phyloP scores from a whole-genome alignment of 192 early-diverging fungal species.

The Dispira simplex region DNA sequence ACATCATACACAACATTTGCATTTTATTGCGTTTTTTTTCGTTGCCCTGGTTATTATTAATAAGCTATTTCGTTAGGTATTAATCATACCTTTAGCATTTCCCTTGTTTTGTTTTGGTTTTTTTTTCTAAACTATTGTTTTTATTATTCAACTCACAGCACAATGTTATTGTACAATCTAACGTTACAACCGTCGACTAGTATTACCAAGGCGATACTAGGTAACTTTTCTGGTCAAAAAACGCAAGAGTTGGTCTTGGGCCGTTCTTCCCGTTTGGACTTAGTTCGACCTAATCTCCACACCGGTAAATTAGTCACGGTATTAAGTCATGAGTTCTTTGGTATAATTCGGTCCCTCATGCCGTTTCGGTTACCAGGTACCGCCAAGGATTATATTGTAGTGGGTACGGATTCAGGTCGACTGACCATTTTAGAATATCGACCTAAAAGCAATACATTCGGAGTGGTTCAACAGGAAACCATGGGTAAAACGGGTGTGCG shows the following conservation, averaged over 20 bases:
- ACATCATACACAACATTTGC: no score
- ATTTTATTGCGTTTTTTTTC: no score
- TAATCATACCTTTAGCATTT: no score
- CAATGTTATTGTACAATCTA: slow-evolving; percentile 77
- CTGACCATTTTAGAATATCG: slow-evolving; percentile 86
- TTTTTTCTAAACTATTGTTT: no score
- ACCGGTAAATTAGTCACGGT: slow-evolving; percentile 66
- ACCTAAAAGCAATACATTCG: slow-evolving; percentile 49
- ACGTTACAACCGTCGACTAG: slow-evolving; percentile 70
- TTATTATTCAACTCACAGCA: neutral
- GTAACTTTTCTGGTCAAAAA: slow-evolving; percentile 86
- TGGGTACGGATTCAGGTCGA: slow-evolving; percentile 82
- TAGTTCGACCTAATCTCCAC: slow-evolving; percentile 57
- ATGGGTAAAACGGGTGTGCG: slow-evolving; percentile 87
- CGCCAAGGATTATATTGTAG: slow-evolving; percentile 81
- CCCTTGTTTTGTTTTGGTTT: neutral
- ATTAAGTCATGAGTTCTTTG: slow-evolving; percentile 68
- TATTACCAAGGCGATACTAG: slow-evolving; percentile 63
- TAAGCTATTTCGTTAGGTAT: no score
- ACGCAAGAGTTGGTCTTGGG: slow-evolving; percentile 79
- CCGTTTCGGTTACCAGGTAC: slow-evolving; percentile 81
- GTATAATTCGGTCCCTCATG: slow-evolving; percentile 63
- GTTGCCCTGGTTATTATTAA: no score
- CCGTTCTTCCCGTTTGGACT: slow-evolving; percentile 55
- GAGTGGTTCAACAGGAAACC: slow-evolving; percentile 77